Base-by-base conservation (phyloP, 106 monocot species). In the Ottelia alismoides region DNA sequence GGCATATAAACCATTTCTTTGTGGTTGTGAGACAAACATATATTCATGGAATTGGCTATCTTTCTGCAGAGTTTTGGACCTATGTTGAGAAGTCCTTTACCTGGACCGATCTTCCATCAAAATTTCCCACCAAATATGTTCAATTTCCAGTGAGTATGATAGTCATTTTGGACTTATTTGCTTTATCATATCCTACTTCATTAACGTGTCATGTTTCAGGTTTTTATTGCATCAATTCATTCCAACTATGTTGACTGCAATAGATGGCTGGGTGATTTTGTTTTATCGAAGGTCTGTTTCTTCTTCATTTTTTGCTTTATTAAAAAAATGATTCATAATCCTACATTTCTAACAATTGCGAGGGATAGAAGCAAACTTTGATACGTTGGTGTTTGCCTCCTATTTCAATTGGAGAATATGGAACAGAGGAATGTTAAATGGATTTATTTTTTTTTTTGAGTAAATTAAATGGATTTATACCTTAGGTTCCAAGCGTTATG, bases 91-190 rank as follows among this genome's bases (percentile, higher is more conserved):
- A 86, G 63, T 89, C 90, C 22, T 98, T 90, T 82, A 90, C 98
- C 56, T 98, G 90, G 90, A 98, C 85, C 44, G 98, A 90, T 31
- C 74, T 90, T 59, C 90, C 98, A 56, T 98, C 98, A 55, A 90
- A 98, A 72, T 98, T 98, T 74, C 98, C 98, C 17, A 98, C 98
- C 27, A 98, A 98, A 90, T 98, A 98, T 83, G 85, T 98, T 16
- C 98, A 98, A 53, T 98, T 98, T 71, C 98, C 98, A 22, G 98
- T 98, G 58, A 90, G 83, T 54, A 26, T 27, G 28, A 49, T 30
- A 49, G 1, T 23, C 21, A 4, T 50, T 23, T 31, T 18, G 6
- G 40, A 43, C 40, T 52, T 25, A 51, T 63, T 16, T 52, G 35
- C 24, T 10, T 7, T 43, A 43, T 43, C 16, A 6, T 7, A 43